phyloP scores from a whole-genome alignment of 345 rosid genomes.

The Kernera saxatilis region DNA sequence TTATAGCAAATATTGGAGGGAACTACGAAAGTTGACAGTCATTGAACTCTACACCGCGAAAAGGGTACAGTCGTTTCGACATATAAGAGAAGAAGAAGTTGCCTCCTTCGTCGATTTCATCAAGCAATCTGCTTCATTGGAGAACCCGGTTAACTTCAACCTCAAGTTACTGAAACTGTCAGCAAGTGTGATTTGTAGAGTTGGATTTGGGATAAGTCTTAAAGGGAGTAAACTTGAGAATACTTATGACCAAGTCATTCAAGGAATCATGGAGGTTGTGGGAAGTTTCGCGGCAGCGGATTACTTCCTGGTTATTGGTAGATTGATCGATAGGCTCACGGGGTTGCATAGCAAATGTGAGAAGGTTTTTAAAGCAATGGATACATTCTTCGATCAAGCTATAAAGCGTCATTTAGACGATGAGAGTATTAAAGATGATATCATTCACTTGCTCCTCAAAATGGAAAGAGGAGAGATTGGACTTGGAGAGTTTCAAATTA shows the following conservation, averaged over 20 bases:
- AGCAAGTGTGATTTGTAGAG: conserved; percentile 23
- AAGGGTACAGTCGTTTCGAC: conserved; percentile 30
- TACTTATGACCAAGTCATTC: conserved; percentile 1
- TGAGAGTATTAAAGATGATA: conserved; percentile 28
- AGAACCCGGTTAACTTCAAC: conserved; percentile 15
- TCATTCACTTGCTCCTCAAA: conserved; percentile 38
- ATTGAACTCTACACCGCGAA: conserved; percentile 34
- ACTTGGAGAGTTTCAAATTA: conserved; percentile 15
- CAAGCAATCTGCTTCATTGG: conserved; percentile 11
- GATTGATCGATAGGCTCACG: conserved; percentile 22
- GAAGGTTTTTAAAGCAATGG: conserved; percentile 30
- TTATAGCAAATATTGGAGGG: conserved; percentile 29
- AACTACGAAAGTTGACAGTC: conserved; percentile 27
- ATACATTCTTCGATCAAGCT: conserved; percentile 31
- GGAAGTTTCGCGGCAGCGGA: conserved; percentile 31
- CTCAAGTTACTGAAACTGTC: conserved; percentile 11
- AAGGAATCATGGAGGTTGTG: conserved; percentile 11
- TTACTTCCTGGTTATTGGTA: conserved; percentile 30
- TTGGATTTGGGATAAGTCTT: conserved; percentile 27
- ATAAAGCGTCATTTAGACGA: conserved; percentile 37
- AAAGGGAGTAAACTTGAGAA: background rate
- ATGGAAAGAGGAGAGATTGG: conserved; percentile 24
- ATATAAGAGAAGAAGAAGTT: conserved; percentile 23
- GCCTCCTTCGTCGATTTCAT: conserved; percentile 1
- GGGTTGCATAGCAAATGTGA: conserved; percentile 19